Evolutionary conservation across 192 early-diverging fungal species (phyloP), one percentile per base, ranked within the genome.

Genomic region (Tieghemiomyces parasiticus): DNA sequence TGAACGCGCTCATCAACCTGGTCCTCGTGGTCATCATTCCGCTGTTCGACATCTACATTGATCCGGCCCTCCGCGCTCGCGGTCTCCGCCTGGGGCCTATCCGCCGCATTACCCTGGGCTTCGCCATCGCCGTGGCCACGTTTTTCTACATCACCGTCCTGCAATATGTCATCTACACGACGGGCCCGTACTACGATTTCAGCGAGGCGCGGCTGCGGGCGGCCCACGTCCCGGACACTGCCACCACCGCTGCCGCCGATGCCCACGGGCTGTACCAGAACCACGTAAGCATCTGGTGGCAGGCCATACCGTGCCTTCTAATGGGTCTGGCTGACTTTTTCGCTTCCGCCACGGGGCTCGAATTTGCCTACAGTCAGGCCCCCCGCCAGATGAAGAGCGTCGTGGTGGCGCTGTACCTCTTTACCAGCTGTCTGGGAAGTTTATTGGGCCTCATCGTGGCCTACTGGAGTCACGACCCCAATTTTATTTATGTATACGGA

Each of bases 311-410:
- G 0, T 84, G 83, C 62, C 58, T 77, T 31, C 69, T 87, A 24
- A 74, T 82, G 50, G 83, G 74, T 22, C 67, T 78, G 31, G 78
- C 81, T 13, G 83, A 85, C 67, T 80, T 80, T n/a, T 85, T 85
- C 65, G 78, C 79, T 20, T 85, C 81, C 13, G 74, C 80, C 60
- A 83, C 83, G 19, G 81, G 81, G 61, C 72, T 83, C 35, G 83
- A 82, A 68, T 84, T 76, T 63, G 84, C 77, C 16, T 86, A 75
- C 75, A 81, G 70, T 45, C 79, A 75, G 70, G 79, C 82, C 9
- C 78, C 82, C 13, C 64, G 69, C 3, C 61, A 60, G 38, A 78
- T 83, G 79, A 84, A 81, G 70, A 83, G 81, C n/a, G 71, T 84
- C 9, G 79, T 87, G 30, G 84, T 80, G 73, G 74, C 81, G n/a